These are phyloP conservation scores for Lentinula novae-zelandiae DNA, from an alignment of 1,284 basidiomycete genomes.

Conservation along the genomic window DNA sequence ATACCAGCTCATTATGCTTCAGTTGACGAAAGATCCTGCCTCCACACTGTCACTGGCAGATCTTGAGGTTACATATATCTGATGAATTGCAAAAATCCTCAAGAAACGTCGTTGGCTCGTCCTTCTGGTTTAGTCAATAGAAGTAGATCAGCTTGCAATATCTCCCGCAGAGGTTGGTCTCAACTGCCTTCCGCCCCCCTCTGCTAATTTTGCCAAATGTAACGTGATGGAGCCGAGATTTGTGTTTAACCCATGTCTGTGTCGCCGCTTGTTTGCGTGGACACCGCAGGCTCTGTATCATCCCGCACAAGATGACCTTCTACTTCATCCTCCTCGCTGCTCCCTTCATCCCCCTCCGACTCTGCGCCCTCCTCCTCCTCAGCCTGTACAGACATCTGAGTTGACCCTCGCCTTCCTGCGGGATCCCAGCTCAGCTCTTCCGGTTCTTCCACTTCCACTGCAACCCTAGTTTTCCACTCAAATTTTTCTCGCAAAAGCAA, in stretches of 20 bases:
- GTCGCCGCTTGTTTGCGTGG: background rate
- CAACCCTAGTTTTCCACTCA: constrained; percentile 72
- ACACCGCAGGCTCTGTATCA: constrained; percentile 11
- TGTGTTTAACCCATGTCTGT: background rate
- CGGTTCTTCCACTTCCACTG: constrained; percentile 69
- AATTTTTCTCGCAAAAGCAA: constrained; percentile 70
- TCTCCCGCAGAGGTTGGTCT: too few species aligned
- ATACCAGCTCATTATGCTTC: too few species aligned
- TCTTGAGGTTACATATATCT: too few species aligned
- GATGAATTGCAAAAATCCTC: too few species aligned
- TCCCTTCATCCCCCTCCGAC: constrained; percentile 26
- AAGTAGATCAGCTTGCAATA: too few species aligned
- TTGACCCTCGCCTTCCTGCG: constrained; percentile 24
- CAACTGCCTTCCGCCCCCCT: too few species aligned
- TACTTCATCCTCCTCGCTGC: constrained; percentile 40
- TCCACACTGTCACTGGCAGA: too few species aligned
- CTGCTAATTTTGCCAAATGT: too few species aligned
- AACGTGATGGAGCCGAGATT: too few species aligned
- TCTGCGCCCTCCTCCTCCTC: constrained; percentile 27
- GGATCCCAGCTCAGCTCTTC: constrained; percentile 71
- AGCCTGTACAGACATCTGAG: constrained; percentile 23
- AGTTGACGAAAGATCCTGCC: too few species aligned
- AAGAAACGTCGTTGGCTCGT: too few species aligned
- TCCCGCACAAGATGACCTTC: constrained; percentile 28
- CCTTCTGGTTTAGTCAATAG: too few species aligned